phyloP scores from a whole-genome alignment of 208 protist species.

The Zelonia costaricensis region DNA sequence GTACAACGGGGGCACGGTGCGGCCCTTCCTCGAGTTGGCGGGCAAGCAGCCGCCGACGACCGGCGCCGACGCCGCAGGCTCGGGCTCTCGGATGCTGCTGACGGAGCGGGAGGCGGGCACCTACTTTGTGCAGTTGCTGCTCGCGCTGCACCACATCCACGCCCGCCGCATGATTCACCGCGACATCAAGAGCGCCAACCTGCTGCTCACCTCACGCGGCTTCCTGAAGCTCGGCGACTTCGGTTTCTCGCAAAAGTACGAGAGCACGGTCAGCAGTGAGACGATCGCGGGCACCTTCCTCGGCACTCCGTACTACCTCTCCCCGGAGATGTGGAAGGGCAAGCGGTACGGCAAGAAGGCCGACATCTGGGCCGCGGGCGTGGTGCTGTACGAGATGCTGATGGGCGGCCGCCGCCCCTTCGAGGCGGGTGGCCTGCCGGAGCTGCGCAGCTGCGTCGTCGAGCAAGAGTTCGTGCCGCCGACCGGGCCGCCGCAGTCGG shows the following conservation, averaged over 20 bases:
- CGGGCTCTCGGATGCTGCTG: constrained; percentile 29
- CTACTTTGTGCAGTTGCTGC: constrained; percentile 78
- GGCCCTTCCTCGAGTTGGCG: constrained; percentile 5
- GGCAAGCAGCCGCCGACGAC: background rate
- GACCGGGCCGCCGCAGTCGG: constrained; percentile 27
- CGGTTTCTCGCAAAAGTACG: constrained; percentile 90
- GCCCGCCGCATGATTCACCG: constrained; percentile 91
- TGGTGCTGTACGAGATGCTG: constrained; percentile 88
- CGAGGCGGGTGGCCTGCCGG: constrained; percentile 51
- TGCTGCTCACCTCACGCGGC: constrained; percentile 83
- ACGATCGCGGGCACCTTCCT: constrained; percentile 85
- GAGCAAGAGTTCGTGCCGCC: constrained; percentile 55
- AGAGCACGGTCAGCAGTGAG: constrained; percentile 83
- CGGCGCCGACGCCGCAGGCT: background rate
- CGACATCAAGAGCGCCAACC: constrained; percentile 91
- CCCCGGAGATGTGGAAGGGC: constrained; percentile 89
- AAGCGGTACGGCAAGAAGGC: constrained; percentile 88
- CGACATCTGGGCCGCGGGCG: constrained; percentile 85
- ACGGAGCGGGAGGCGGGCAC: constrained; percentile 74
- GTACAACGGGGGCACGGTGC: constrained; percentile 16
- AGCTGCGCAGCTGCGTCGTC: constrained; percentile 64
- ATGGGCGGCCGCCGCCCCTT: constrained; percentile 79
- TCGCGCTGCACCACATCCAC: constrained; percentile 90
- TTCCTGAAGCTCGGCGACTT: constrained; percentile 94
- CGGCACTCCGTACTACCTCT: constrained; percentile 93